Percentiles rank a stretch among this genome's conserved stretches.
These are phyloP conservation scores for Euphrasia confusa DNA, from an alignment of 257 asterid genomes.

Conservation along the genomic window DNA sequence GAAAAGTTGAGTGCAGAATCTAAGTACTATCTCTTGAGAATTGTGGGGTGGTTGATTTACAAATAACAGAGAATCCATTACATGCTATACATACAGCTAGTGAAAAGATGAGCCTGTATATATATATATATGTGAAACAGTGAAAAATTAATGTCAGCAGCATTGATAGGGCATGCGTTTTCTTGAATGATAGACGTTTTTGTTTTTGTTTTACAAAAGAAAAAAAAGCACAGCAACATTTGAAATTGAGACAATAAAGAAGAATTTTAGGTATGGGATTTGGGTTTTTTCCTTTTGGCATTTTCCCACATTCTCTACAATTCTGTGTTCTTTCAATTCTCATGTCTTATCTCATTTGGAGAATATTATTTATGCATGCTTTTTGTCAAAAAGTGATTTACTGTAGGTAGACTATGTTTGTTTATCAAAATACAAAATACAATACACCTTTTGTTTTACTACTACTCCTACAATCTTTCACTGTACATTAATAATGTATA, in stretches of 20 bases:
- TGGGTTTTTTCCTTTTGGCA: conserved; percentile 39
- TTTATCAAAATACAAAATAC: too few relatives aligned
- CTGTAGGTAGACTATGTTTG: background rate
- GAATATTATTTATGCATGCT: background rate
- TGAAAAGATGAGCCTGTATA: conserved; percentile 39
- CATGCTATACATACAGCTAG: background rate
- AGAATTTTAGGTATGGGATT: conserved; percentile 24
- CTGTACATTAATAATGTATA: too few relatives aligned
- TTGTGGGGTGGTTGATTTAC: conserved; percentile 24
- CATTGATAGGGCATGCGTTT: conserved; percentile 39
- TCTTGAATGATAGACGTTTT: conserved; percentile 25
- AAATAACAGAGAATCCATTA: conserved; percentile 31
- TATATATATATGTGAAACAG: background rate
- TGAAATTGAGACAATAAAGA: conserved; percentile 22
- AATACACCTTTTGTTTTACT: too few relatives aligned
- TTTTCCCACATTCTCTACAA: conserved; percentile 38
- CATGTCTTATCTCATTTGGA: background rate
- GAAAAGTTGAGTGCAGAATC: conserved; percentile 36
- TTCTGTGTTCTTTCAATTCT: background rate
- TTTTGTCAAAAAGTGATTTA: background rate
- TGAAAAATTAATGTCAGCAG: conserved; percentile 22
- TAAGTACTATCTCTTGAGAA: conserved; percentile 46
- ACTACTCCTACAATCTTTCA: too few relatives aligned
- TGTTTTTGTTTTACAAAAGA: background rate
- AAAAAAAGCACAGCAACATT: background rate